Conservation (phyloP, 2,329 filamentous ascomycete species). For the Sporothrix brunneoviolacea region DNA sequence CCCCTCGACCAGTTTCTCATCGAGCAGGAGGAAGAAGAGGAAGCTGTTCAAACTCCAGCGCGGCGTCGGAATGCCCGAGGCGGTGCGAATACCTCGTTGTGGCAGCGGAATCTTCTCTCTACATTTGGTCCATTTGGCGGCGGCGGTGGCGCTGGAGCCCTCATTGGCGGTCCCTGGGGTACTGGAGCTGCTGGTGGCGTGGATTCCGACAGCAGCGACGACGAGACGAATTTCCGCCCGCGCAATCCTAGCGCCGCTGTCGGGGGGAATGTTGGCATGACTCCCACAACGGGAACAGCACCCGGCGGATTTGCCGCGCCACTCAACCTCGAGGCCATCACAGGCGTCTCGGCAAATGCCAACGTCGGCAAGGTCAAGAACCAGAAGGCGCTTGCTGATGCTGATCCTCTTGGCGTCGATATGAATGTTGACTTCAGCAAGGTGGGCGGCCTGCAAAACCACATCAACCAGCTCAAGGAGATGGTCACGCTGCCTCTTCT, state of each 20-base stretch:
- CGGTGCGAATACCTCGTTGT: constrained; percentile 48
- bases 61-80: constrained; percentile 59
- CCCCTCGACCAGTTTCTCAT: constrained; percentile 65
- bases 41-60: constrained; percentile 60
- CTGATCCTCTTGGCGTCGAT: constrained; percentile 90
- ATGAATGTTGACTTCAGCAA: constrained; percentile 88
- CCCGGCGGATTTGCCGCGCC: constrained; percentile 20
- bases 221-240: constrained; percentile 53
- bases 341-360: constrained; percentile 48
- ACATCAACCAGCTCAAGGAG: constrained; percentile 96
- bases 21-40: constrained; percentile 69
- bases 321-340: constrained; percentile 34
- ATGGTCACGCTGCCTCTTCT: constrained; percentile 94
- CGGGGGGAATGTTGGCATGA: constrained; percentile 56
- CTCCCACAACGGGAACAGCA: constrained; percentile 42
- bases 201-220: constrained; percentile 95
- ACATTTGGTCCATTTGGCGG: constrained; percentile 92
- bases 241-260: constrained; percentile 40
- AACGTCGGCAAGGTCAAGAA: constrained; percentile 93
- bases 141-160: constrained; percentile 62
- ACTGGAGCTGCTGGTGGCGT: constrained; percentile 68
- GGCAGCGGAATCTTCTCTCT: constrained; percentile 79
- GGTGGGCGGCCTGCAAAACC: constrained; percentile 84
- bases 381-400: constrained; percentile 83
- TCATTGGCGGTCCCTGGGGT: constrained; percentile 69